phyloP scores from a whole-genome alignment of 78 protist genomes.

The Tieghemostelium lacteum region DNA sequence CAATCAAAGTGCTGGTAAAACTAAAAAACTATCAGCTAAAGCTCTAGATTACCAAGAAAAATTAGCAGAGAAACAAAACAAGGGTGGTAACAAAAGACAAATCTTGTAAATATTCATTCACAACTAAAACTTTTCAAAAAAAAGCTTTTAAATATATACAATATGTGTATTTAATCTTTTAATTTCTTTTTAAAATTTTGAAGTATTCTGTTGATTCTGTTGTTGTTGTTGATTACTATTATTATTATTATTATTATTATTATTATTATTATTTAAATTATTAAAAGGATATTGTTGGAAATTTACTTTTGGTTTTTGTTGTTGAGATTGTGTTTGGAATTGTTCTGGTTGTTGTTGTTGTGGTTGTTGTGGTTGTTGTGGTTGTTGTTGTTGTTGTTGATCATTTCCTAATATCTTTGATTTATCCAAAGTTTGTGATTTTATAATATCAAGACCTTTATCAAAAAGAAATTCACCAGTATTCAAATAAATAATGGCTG shows the following conservation, averaged over 20 bases:
- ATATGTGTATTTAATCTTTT: neutral
- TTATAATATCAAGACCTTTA: constrained; percentile 13
- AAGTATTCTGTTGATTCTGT: neutral
- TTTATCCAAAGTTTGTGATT: neutral
- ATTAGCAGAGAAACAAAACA: constrained; percentile 57
- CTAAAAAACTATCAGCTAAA: constrained; percentile 10
- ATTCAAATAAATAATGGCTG: neutral
- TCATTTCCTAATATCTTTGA: neutral
- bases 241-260: too few relatives aligned
- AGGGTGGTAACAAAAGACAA: constrained; percentile 67
- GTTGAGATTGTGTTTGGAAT: neutral
- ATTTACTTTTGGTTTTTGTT: neutral
- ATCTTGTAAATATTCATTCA: neutral
- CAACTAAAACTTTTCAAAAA: neutral
- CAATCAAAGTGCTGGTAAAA: neutral
- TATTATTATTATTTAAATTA: too few relatives aligned
- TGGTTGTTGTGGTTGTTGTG: neutral
- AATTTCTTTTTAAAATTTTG: neutral
- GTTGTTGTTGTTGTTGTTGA: neutral
- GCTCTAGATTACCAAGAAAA: constrained; percentile 45
- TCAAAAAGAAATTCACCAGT: constrained; percentile 1
- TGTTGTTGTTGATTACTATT: neutral
- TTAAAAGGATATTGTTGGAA: neutral
- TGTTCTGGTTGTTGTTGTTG: constrained; percentile 1
- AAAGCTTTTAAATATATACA: neutral